Conservation (phyloP, 257 asterid genomes). For the Ilex aquifolium region DNA sequence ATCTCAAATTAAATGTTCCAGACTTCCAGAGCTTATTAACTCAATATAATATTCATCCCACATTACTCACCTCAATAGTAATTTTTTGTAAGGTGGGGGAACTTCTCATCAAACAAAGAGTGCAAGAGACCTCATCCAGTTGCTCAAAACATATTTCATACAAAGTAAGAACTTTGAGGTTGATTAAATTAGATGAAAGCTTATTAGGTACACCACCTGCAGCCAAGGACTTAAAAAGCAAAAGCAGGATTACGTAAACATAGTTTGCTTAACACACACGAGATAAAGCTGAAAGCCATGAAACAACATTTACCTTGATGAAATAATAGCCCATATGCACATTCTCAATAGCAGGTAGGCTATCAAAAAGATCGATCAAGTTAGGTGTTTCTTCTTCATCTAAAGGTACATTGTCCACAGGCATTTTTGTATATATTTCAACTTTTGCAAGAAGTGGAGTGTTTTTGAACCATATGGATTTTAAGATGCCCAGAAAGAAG, state of each 20-base stretch:
- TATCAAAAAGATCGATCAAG: not conserved
- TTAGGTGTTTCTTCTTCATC: not conserved
- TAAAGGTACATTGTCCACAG: not conserved
- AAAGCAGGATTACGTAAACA: not conserved
- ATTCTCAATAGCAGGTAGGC: constrained; percentile 13
- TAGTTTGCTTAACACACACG: not conserved
- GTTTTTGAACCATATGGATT: not conserved
- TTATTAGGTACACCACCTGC: constrained; percentile 9
- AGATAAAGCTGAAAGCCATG: not conserved
- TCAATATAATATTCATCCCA: no score
- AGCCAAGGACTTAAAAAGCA: constrained; percentile 4
- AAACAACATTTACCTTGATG: constrained; percentile 11
- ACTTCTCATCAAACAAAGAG: constrained; percentile 20
- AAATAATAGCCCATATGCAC: constrained; percentile 4
- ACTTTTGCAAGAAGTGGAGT: constrained; percentile 2
- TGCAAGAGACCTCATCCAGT: not conserved
- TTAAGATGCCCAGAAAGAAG: not conserved
- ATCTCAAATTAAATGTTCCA: no score
- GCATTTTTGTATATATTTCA: not conserved
- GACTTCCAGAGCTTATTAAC: no score
- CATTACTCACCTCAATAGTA: constrained; percentile 4
- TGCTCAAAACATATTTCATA: constrained; percentile 5
- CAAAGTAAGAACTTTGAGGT: constrained; percentile 8
- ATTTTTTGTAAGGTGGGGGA: constrained; percentile 12
- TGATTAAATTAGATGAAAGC: constrained; percentile 1